Percentiles rank a stretch among this genome's conserved stretches.
phyloP scores from a whole-genome alignment of 495 filamentous ascomycete genomes.

The Hyaloscypha bicolor region DNA sequence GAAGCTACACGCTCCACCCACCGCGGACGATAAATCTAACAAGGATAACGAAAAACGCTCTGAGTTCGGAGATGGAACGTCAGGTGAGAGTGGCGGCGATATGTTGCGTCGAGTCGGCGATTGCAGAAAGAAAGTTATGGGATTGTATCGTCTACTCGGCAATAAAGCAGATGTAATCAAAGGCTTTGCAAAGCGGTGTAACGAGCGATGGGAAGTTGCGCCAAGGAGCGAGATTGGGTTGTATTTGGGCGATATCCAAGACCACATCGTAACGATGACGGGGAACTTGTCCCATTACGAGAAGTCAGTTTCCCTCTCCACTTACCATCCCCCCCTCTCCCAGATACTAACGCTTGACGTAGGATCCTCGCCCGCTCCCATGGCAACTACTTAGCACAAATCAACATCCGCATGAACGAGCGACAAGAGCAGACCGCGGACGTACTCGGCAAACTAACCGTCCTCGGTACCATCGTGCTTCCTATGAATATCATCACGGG shows the following conservation, averaged over 20 bases:
- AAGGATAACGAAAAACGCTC: slow-evolving; percentile 47
- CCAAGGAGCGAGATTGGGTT: slow-evolving; percentile 93
- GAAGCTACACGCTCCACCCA: slow-evolving; percentile 63
- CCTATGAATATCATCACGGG: slow-evolving; percentile 99
- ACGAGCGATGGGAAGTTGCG: slow-evolving; percentile 96
- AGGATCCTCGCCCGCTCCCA: slow-evolving; percentile 92
- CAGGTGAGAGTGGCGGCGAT: slow-evolving; percentile 65
- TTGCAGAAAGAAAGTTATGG: slow-evolving; percentile 96
- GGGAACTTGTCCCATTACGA: slow-evolving; percentile 94
- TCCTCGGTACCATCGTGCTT: slow-evolving; percentile 93
- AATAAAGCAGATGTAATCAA: slow-evolving; percentile 99
- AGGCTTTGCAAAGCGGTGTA: slow-evolving; percentile 98
- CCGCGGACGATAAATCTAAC: slow-evolving; percentile 38
- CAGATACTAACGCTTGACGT: slow-evolving; percentile 12
- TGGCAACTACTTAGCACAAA: slow-evolving; percentile 89
- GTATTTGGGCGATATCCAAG: slow-evolving; percentile 96
- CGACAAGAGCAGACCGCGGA: slow-evolving; percentile 94
- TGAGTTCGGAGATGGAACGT: slow-evolving; percentile 44
- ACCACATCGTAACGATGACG: slow-evolving; percentile 98
- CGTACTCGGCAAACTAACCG: slow-evolving; percentile 91
- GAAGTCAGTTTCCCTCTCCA: slow-evolving; percentile 60
- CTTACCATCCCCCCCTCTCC: not conserved
- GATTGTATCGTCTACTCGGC: slow-evolving; percentile 85
- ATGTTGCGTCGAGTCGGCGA: slow-evolving; percentile 91
- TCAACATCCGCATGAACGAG: slow-evolving; percentile 97